Evolutionary conservation across 176 grass and related monocot species (phyloP).

Genomic region (Saccharum officinarum): DNA sequence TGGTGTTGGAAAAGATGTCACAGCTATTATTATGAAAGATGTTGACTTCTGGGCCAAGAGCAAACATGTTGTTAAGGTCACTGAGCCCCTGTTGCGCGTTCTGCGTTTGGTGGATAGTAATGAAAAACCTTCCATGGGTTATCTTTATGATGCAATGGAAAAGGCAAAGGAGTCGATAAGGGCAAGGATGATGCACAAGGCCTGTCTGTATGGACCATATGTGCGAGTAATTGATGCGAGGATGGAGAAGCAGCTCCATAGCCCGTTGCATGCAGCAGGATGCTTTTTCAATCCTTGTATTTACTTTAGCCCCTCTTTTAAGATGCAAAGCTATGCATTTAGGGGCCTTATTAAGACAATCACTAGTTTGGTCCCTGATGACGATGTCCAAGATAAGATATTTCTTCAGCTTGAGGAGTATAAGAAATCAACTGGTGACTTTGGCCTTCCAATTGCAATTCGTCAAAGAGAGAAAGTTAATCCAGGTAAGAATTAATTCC

Average conservation of each 20-base stretch:
- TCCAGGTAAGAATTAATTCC: constrained; percentile 39
- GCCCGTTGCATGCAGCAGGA: constrained; percentile 57
- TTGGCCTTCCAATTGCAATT: constrained; percentile 60
- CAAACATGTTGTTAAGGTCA: constrained; percentile 54
- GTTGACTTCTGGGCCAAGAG: constrained; percentile 49
- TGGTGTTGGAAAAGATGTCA: constrained; percentile 42
- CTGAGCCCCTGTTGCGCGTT: constrained; percentile 41
- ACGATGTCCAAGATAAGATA: constrained; percentile 66
- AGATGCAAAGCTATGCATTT: constrained; percentile 51
- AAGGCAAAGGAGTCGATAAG: constrained; percentile 63
- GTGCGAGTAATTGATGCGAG: constrained; percentile 58
- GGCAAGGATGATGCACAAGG: constrained; percentile 49
- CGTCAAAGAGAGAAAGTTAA: constrained; percentile 54
- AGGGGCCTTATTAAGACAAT: constrained; percentile 56
- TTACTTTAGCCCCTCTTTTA: constrained; percentile 50
- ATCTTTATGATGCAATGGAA: constrained; percentile 61
- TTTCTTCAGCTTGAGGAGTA: constrained; percentile 60
- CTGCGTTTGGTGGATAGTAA: constrained; percentile 49
- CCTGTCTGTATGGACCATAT: constrained; percentile 45
- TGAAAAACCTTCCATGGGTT: constrained; percentile 57
- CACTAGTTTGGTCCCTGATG: constrained; percentile 43
- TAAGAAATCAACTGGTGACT: constrained; percentile 57
- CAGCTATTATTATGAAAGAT: constrained; percentile 54
- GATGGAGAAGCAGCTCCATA: constrained; percentile 59
- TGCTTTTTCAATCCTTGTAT: constrained; percentile 60